Base-by-base conservation (phyloP, 176 grass and related monocot genomes). In the Themeda triandra region DNA sequence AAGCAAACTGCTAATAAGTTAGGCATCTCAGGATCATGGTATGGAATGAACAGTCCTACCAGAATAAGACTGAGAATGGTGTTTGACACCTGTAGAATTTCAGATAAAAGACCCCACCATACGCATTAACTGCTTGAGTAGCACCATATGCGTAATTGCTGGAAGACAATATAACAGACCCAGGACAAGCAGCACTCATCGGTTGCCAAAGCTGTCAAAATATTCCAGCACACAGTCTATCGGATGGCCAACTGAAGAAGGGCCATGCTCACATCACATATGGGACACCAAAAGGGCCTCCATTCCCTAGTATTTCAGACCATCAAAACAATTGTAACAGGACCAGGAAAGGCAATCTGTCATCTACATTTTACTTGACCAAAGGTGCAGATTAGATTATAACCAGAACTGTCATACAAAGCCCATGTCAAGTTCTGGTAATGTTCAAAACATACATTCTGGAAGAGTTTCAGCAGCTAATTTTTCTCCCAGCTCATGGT, bases 1-100 rank as follows among this genome's bases (percentile, higher is more conserved):
- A 77, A 66, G 42, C 35, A 90, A 71, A 58, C 73, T 82, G 75
- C 74, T 63, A 82, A 81, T n/a, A 11, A 69, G 64, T 17, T 45
- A 75, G 69, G 54, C 58, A 84, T 45, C 81, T 54, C 25, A 73
- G 33, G 30, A 29, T 73, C 66, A 88, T 88, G 42, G 12, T 28
- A 89, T 63, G 46, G 18, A 78, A 67, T 49, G 30, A n/a, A 63
- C 30, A 67, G 49, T 39, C 74, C 31, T 19, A 25, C 14, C 13
- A 89, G 69, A 76, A 44, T 54, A 21, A 54, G 49, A 21, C 15
- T 54, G 18, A 66, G 48, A n/a, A 74, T 32, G 40, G 18, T 88
- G 41, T 65, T 71, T 32, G 83, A 71, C 64, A 77, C 24, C 75
- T 64, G 53, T 81, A 0, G 0, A 63, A 49, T 48, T 42, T 65